Conservation (phyloP, 2,329 filamentous ascomycete species). For the Sporothrix phasma region DNA sequence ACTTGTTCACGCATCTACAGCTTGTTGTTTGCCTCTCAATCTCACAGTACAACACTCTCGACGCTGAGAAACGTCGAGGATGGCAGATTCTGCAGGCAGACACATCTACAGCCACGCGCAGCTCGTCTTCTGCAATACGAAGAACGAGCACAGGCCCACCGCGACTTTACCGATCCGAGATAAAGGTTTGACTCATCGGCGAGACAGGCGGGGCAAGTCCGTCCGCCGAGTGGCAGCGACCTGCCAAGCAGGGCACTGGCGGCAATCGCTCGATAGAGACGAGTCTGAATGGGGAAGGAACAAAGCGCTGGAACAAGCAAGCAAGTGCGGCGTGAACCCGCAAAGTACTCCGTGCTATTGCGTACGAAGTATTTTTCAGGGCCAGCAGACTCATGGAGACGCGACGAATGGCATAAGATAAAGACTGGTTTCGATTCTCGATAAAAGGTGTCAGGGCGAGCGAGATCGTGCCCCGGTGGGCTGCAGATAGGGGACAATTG, state of each 20-base stretch:
- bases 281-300: constrained; percentile 10
- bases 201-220: constrained; percentile 2
- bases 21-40: background rate
- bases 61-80: background rate
- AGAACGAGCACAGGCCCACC: background rate
- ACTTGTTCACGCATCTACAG: background rate
- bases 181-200: constrained; percentile 13
- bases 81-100: background rate
- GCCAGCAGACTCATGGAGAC: background rate
- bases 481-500: background rate
- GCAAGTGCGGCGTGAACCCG: background rate
- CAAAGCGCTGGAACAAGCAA: background rate
- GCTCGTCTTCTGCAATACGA: background rate
- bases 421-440: background rate
- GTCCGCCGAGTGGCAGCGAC: background rate
- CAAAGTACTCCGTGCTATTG: too few relatives aligned
- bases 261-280: background rate
- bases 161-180: constrained; percentile 12
- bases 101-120: background rate
- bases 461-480: background rate
- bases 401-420: background rate
- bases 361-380: background rate
- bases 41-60: background rate
- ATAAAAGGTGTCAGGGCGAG: background rate
- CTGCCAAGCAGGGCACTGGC: constrained; percentile 4